Base-by-base conservation (phyloP, 805 yeast species). In the Sugiyamaella valdiviana region DNA sequence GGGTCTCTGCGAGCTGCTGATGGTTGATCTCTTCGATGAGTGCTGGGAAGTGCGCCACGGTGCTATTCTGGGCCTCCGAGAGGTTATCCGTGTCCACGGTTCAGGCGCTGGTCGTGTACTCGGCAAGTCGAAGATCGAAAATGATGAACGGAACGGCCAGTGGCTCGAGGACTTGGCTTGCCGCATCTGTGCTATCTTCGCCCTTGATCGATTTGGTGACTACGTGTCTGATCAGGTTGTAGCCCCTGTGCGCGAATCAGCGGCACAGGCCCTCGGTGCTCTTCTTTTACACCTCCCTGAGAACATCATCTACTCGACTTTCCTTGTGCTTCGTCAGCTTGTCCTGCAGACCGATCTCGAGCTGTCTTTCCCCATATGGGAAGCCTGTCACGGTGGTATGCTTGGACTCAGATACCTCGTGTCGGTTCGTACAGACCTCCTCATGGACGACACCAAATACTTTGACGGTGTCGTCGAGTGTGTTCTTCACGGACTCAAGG, bases 371-470 rank as follows among this genome's bases (percentile, higher is more conserved):
- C 79, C 83, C 2, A 76, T 89, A 48, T 93, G 99, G 99, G 97
- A 95, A 63, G 98, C 96, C 2, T 85, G 93, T 51, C 99, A 93
- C 71, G 99, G 98, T 57, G 99, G 98, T 43, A 81, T 93, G 82
- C 76, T 93, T 10, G 99, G 98, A 0, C 71, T 93, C 45, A 74
- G 95, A 45, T 93, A 93, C 65, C 82, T 93, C 57, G 99, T 91
- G 9, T 83, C 95, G 51, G 88, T 91, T 2, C 75, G 95, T 57
- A 80, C 88, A 0, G 93, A 85, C 54, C 75, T 89, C n/a, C 69
- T 91, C 19, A 71, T 83, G 26, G 65, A 73, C 10, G 76, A 78
- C 46, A 74, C 79, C 2, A 73, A 79, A 14, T 63, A 82, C 26
- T 70, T 93, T 32, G 83, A 83, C 51, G 76, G 77, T 46, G 89